Evolutionary conservation across 192 early-diverging fungal genomes (phyloP).

Genomic region (Coemansia sp.): DNA sequence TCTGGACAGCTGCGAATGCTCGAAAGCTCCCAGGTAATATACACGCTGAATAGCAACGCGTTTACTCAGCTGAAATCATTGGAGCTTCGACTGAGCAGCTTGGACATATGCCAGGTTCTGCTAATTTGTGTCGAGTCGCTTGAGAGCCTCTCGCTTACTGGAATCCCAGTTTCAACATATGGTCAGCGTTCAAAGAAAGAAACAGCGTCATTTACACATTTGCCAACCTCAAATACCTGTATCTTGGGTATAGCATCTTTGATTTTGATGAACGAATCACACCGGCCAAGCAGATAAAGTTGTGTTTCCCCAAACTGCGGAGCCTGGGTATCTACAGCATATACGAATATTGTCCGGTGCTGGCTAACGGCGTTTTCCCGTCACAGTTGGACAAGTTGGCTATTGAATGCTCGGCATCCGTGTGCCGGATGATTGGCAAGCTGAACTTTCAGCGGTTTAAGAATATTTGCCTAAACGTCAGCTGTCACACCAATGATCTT

Average conservation of each 20-base stretch:
- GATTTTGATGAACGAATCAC: not conserved
- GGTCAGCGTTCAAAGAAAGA: not conserved
- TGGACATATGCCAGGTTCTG: not conserved
- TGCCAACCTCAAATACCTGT: conserved; percentile 5
- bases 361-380: conserved; percentile 7
- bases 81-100: not conserved
- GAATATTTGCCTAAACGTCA: not conserved
- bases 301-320: not conserved
- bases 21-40: not conserved
- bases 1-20: not conserved
- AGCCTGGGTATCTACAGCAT: not conserved
- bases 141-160: not conserved
- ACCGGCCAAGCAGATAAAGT: not conserved
- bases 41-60: too few species aligned
- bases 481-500: not conserved
- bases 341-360: not conserved
- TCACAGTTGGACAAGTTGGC: not conserved
- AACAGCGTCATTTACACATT: not conserved
- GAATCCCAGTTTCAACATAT: conserved; percentile 1
- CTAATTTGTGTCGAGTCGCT: not conserved
- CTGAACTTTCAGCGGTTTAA: not conserved
- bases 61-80: not conserved
- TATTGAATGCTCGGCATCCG: not conserved
- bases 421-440: not conserved
- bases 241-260: not conserved